Conservation (phyloP, 768 basidiomycete species). For the Omphalotus guepiniiformis region DNA sequence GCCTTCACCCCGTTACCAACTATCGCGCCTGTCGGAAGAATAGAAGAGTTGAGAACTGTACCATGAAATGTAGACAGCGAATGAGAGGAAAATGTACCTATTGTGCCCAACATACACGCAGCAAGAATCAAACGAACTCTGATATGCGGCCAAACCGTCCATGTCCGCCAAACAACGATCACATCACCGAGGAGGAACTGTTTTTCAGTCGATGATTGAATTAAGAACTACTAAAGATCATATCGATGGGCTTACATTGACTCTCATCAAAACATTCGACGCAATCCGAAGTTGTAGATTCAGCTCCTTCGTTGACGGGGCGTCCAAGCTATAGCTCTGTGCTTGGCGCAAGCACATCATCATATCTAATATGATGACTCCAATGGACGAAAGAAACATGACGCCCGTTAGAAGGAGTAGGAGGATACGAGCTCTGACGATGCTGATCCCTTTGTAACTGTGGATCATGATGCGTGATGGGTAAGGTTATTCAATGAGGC, state of each 20-base stretch:
- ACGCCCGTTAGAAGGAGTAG: neutral
- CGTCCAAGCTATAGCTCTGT: neutral
- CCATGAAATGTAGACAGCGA: neutral
- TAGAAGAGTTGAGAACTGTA: neutral
- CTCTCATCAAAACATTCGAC: slow-evolving; percentile 1
- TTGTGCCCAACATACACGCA: slow-evolving; percentile 12
- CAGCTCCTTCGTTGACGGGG: neutral
- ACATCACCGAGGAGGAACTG: slow-evolving; percentile 17
- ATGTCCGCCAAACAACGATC: slow-evolving; percentile 18
- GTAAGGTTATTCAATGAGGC: neutral
- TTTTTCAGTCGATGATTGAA: no score
- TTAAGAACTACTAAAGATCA: neutral
- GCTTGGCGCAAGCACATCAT: neutral
- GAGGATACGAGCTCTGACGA: neutral
- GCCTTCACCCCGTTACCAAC: slow-evolving; percentile 14
- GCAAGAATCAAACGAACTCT: slow-evolving; percentile 11
- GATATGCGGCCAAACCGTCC: slow-evolving; percentile 15
- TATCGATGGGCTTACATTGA: neutral
- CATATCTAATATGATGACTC: slow-evolving; percentile 2
- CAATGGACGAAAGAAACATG: slow-evolving; percentile 2
- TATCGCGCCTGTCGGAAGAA: slow-evolving; percentile 9
- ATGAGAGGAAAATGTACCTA: slow-evolving; percentile 5
- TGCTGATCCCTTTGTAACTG: neutral
- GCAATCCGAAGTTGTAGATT: neutral
- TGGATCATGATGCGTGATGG: neutral